Evolutionary conservation across 2,329 filamentous ascomycete genomes (phyloP), one percentile per base, ranked within the genome.

Genomic region (Pseudocercospora fijiensis): DNA sequence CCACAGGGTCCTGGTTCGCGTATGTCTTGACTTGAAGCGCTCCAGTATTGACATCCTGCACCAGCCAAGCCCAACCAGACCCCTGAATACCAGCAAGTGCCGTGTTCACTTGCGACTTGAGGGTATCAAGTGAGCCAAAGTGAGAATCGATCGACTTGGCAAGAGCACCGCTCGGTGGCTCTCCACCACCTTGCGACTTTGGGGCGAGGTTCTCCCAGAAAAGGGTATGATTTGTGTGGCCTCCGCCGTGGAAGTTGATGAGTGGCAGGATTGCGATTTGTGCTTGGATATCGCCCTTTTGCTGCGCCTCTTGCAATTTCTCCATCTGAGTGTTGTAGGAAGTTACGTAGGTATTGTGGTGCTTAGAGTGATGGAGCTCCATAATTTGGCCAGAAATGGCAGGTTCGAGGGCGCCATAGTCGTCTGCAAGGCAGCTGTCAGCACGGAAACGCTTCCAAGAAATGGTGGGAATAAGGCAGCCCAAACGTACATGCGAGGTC

Each of bases 281-380:
- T 3, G 82, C 77, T 58, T 81, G 71, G 69, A 85, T 82, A 70
- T 88, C 84, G 55, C 82, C 78, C 62, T 82, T 80, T 7, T 78
- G 72, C 64, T 83, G 77, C 27, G 86, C 85, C 22, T 86, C 83
- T 63, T 84, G 82, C 67, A 90, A 80, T 76, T 93, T 87, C 79
- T 92, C 88, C 70, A 87, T 81, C 63, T 91, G 89, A 65, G 88
- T 84, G 83, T 96, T 96, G 83, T 91, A 90, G 77, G 89, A 90
- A 79, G 88, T 95, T 72, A 96, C 91, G 78, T 96, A 96, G 74
- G 92, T 93, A 80, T 94, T 88, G 83, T 96, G 93, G 85, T 96
- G 92, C 81, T 92, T 94, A 81, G 86, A 88, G 86, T 96, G 90
- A 84, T 96, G 93, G 52, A 96, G 86, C 82, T 96, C 91, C 93